A percentile compares a stretch with the other conserved stretches of the same genome.
These are phyloP conservation scores for Carpinus fangiana DNA, from an alignment of 306 rosid genomes.

Conservation along the genomic window DNA sequence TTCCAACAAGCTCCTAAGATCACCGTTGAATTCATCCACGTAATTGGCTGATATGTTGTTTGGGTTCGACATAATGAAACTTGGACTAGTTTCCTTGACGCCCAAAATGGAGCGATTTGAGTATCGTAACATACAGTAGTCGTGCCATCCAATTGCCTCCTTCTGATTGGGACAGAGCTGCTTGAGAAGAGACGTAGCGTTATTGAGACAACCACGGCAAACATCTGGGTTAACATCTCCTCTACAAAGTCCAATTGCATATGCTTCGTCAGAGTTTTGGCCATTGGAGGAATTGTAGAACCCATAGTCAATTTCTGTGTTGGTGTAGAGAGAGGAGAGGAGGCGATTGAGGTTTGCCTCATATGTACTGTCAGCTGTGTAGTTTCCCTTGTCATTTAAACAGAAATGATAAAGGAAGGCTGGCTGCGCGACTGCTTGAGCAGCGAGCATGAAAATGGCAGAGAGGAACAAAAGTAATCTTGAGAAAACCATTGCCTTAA, in stretches of 20 bases:
- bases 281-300: conserved; percentile 45
- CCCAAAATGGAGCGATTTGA: conserved; percentile 35
- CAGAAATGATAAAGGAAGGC: conserved; percentile 8
- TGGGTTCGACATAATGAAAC: rapidly evolving
- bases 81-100: conserved; percentile 19
- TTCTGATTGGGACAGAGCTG: conserved; percentile 45
- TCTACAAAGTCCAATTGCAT: conserved; percentile 47
- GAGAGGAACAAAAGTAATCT: conserved; percentile 5
- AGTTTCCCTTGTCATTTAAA: background rate
- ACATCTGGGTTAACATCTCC: conserved; percentile 36
- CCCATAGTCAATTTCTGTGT: conserved; percentile 25
- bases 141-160: conserved; percentile 47
- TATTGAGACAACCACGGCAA: background rate
- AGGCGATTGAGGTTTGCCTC: conserved; percentile 42
- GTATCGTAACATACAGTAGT: conserved; percentile 42
- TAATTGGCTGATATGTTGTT: conserved; percentile 9
- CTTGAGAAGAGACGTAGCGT: conserved; percentile 25
- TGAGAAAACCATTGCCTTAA: conserved; percentile 22
- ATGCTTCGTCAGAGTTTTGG: conserved; percentile 32
- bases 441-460: conserved; percentile 1
- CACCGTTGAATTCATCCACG: conserved; percentile 17
- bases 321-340: conserved; percentile 37
- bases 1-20: conserved; percentile 23
- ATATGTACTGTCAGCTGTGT: conserved; percentile 46
- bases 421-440: conserved; percentile 26